Conservation (phyloP, 495 filamentous ascomycete genomes). For the Tuber calosporum region DNA sequence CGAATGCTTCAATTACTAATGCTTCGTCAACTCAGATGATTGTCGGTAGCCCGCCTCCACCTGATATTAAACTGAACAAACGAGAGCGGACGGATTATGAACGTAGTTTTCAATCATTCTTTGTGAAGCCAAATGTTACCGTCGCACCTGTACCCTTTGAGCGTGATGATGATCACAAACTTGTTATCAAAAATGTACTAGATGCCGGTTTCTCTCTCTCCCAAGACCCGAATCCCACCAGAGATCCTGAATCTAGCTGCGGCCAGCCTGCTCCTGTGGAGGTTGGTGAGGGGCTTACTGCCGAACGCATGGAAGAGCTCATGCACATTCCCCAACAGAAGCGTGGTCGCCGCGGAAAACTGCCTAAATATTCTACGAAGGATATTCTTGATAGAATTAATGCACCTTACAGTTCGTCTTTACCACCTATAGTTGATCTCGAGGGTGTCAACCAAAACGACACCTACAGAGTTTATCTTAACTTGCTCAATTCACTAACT, state of each 20-base stretch:
- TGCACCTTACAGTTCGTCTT: constrained; percentile 38
- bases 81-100: constrained; percentile 57
- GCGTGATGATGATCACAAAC: constrained; percentile 52
- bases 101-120: constrained; percentile 69
- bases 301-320: constrained; percentile 52
- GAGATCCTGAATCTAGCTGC: constrained; percentile 50
- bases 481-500: constrained; percentile 57
- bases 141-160: constrained; percentile 50
- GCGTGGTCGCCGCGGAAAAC: constrained; percentile 49
- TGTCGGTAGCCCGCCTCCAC: constrained; percentile 33
- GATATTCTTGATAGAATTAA: constrained; percentile 40
- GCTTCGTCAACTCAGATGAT: constrained; percentile 10
- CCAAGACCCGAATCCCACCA: constrained; percentile 39
- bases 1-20: constrained; percentile 27
- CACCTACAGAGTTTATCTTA: constrained; percentile 41
- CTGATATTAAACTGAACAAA: constrained; percentile 31
- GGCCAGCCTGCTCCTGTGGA: constrained; percentile 44
- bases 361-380: constrained; percentile 60
- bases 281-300: constrained; percentile 36
- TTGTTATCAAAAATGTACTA: constrained; percentile 45
- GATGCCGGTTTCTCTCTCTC: constrained; percentile 26
- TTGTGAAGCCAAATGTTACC: constrained; percentile 58
- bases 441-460: constrained; percentile 17
- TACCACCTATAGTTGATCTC: constrained; percentile 44
- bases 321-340: constrained; percentile 54